A percentile compares a stretch with the other conserved stretches of the same genome.
These are phyloP conservation scores for Boletus bicolor DNA, from an alignment of 768 basidiomycete species.

Conservation along the genomic window DNA sequence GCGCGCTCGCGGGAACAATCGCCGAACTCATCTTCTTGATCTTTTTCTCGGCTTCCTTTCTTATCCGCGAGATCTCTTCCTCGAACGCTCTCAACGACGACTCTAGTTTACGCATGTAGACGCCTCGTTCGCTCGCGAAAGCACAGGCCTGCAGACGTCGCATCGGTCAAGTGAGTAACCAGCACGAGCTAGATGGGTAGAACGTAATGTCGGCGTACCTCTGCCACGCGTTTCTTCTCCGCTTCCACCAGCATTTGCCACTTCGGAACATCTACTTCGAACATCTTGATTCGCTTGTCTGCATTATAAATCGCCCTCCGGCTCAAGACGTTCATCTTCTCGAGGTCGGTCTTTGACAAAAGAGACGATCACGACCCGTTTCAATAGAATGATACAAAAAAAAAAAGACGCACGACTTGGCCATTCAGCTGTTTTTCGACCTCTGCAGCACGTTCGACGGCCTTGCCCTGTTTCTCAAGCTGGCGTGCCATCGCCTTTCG, in stretches of 20 bases:
- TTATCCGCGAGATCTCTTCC: conserved; percentile 46
- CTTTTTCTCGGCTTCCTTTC: conserved; percentile 53
- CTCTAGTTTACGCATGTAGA: conserved; percentile 23
- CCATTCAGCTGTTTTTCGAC: conserved; percentile 55
- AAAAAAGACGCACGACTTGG: conserved; percentile 53
- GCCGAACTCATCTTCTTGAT: conserved; percentile 40
- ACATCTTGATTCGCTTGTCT: conserved; percentile 25
- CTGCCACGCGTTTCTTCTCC: conserved; percentile 38
- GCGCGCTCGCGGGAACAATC: conserved; percentile 28
- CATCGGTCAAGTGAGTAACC: background rate
- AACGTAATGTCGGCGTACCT: conserved; percentile 33
- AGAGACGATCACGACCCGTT: background rate
- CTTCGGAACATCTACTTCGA: conserved; percentile 35
- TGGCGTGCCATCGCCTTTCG: conserved; percentile 59
- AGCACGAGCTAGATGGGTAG: background rate
- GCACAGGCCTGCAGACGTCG: conserved; percentile 24
- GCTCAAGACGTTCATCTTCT: conserved; percentile 40
- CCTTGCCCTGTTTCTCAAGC: conserved; percentile 56
- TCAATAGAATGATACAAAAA: background rate
- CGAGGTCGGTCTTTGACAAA: conserved; percentile 36
- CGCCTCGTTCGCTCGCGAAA: conserved; percentile 31
- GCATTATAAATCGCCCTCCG: conserved; percentile 31
- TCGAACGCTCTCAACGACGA: conserved; percentile 29
- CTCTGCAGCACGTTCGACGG: conserved; percentile 64
- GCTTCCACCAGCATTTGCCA: conserved; percentile 34